Base-by-base conservation (phyloP, 164 flowering plant species). In the Akebia trifoliata region DNA sequence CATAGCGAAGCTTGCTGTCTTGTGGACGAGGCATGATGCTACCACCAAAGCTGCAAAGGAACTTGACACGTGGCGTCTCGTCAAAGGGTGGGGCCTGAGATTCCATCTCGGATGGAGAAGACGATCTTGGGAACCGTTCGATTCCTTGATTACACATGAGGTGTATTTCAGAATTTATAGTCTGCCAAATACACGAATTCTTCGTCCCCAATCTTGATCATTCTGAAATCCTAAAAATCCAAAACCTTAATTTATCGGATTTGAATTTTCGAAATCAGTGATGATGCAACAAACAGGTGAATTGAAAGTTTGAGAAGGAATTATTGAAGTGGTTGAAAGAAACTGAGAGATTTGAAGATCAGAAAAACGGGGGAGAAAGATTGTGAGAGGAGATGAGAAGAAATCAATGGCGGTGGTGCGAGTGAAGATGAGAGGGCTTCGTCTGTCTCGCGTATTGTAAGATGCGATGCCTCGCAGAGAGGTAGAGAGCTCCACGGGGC, bases 1-100 rank as follows among this genome's bases (percentile, higher is more conserved):
- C 99, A 63, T 94, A 90, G 21, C 99, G 70, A 21, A 94, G 83
- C 75, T 83, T 90, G 55, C 99, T 93, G 58, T 94, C 99, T 47
- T 78, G 87, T 0, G 99, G 99, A 3, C 99, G 79, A 18, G 99
- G 96, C 65, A 90, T 48, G 65, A 94, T 90, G 63, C 93, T 86
- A 5, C 99, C 99, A 0, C 70, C 73, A 54, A 94, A 94, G 39
- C 99, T 94, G 65, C 97, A 90, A 28, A 94, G 71, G 43, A 94
- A 82, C 64, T 94, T 94, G 4, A 94, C 84, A 8, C 94, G 86
- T 1, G 74, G 84, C 26, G 25, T 49, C 3, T 82, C 95, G 8
- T 85, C 97, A 50, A 22, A 57, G 10, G 75, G 66, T 25, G 63
- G 32, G 4, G 39, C 28, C 35, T 38, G 24, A 1, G 64, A 55